Evolutionary conservation across 345 rosid genomes (phyloP), one percentile per base, ranked within the genome.

Genomic region (Crucihimalaya himalaica): DNA sequence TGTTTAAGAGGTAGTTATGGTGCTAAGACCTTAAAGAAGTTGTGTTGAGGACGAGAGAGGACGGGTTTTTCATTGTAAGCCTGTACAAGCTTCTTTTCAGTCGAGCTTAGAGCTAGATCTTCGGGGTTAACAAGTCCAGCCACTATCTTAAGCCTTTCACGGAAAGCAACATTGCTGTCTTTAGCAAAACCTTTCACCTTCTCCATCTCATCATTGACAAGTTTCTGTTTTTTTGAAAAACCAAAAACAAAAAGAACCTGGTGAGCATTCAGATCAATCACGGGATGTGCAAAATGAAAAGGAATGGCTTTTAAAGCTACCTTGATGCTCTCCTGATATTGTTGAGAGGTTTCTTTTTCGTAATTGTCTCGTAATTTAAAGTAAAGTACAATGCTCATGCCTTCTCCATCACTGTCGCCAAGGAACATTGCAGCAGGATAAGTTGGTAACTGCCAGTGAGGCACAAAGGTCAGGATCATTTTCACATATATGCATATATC

Each of bases 31-130:
- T 73, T 79, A 23, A 78, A 89, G 73, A 91, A 93, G 63, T 80
- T 83, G 77, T 93, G 98, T 75, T 93, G 97, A n/a, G 98, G 98
- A 27, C 97, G 95, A 32, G 98, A 91, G 42, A 94, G 93, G 64
- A 91, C 98, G 0, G 96, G 97, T 74, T 94, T 94, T 78, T 94
- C 98, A 35, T 89, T 93, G 68, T 91, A 93, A 70, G 90, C 89
- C 34, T 83, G 84, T 11, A 89, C 80, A 68, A 93, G 98, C 72
- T 89, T 93, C 81, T 70, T 91, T 37, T 93, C 98, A 1, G 97
- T 61, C 21, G 98, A 87, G 81, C 89, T 86, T 77, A 93, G 57
- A 76, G 72, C 75, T 43, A 93, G 89, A 67, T 93, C 94, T 20
- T 91, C 96, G 0, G 97, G 94, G 82, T 93, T 93, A 18, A 86